Percentiles rank a stretch among this genome's conserved stretches.
phyloP scores from a whole-genome alignment of 495 filamentous ascomycete species.

The Podospora conica region DNA sequence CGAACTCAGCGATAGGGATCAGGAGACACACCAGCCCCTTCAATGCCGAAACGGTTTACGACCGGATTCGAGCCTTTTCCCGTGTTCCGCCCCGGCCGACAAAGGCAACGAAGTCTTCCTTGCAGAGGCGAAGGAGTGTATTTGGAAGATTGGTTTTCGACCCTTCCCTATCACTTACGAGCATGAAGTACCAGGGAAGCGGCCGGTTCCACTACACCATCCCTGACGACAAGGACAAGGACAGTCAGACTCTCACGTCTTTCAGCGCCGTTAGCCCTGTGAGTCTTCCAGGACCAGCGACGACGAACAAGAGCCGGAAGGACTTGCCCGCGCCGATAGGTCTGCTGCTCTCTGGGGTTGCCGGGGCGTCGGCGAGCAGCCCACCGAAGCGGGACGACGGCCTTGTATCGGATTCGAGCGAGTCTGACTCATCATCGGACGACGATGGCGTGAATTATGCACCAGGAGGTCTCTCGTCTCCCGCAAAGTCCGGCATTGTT shows the following conservation, averaged over 20 bases:
- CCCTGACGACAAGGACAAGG: conserved; percentile 18
- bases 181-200: conserved; percentile 46
- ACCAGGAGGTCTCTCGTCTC: conserved; percentile 38
- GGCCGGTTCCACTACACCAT: conserved; percentile 42
- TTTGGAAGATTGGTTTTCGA: conserved; percentile 49
- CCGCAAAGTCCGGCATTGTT: conserved; percentile 37
- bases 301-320: conserved; percentile 31
- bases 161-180: conserved; percentile 38
- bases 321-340: conserved; percentile 33
- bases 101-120: neutral
- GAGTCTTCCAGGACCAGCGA: conserved; percentile 33
- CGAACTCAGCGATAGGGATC: conserved; percentile 24
- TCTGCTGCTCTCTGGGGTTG: conserved; percentile 27
- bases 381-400: conserved; percentile 29
- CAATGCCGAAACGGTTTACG: conserved; percentile 47
- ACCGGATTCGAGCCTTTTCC: conserved; percentile 40
- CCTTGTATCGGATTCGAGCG: conserved; percentile 39
- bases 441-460: conserved; percentile 44
- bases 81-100: conserved; percentile 17
- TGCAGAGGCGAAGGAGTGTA: conserved; percentile 29
- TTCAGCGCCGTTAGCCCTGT: conserved; percentile 34
- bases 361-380: conserved; percentile 19
- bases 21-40: conserved; percentile 45
- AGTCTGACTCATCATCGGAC: conserved; percentile 42
- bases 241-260: conserved; percentile 9